Evolutionary conservation across 1,139 yeast genomes (phyloP).

Genomic region (Saccharomyces hybrid): DNA sequence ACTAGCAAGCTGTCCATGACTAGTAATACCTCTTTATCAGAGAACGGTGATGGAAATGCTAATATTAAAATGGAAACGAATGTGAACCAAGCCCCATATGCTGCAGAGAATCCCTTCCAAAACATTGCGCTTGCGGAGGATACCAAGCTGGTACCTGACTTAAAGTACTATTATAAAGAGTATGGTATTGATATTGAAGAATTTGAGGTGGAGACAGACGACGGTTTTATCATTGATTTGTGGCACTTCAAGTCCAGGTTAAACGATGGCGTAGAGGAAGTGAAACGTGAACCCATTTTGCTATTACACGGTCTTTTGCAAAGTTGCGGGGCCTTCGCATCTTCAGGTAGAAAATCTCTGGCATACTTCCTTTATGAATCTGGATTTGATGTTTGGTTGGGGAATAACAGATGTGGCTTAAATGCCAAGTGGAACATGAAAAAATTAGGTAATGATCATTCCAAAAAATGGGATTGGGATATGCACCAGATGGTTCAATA

Average conservation of each 20-base stretch:
- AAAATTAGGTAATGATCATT: constrained; percentile 34
- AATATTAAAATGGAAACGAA: not conserved
- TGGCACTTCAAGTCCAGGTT: constrained; percentile 46
- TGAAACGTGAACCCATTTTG: constrained; percentile 49
- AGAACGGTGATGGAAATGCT: not conserved
- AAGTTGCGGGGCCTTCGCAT: constrained; percentile 75
- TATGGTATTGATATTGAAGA: constrained; percentile 54
- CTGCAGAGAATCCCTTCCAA: constrained; percentile 23
- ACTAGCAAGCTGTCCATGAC: constrained; percentile 13
- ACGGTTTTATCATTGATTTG: constrained; percentile 64
- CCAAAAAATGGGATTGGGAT: constrained; percentile 81
- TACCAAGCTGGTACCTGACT: constrained; percentile 37
- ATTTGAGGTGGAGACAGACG: constrained; percentile 58
- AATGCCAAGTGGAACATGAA: constrained; percentile 49
- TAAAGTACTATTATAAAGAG: constrained; percentile 59
- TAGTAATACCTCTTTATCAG: constrained; percentile 4
- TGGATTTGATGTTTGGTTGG: constrained; percentile 91
- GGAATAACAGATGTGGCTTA: constrained; percentile 85
- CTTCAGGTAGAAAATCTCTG: constrained; percentile 71
- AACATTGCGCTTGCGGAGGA: constrained; percentile 28
- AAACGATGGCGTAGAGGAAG: constrained; percentile 43
- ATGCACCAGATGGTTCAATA: constrained; percentile 66
- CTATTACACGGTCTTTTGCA: constrained; percentile 81
- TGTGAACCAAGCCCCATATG: not conserved
- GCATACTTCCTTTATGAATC: constrained; percentile 51